Percentiles rank a stretch among this genome's conserved stretches.
Conservation (phyloP, 2,329 filamentous ascomycete genomes). For the Fusarium papillatum region DNA sequence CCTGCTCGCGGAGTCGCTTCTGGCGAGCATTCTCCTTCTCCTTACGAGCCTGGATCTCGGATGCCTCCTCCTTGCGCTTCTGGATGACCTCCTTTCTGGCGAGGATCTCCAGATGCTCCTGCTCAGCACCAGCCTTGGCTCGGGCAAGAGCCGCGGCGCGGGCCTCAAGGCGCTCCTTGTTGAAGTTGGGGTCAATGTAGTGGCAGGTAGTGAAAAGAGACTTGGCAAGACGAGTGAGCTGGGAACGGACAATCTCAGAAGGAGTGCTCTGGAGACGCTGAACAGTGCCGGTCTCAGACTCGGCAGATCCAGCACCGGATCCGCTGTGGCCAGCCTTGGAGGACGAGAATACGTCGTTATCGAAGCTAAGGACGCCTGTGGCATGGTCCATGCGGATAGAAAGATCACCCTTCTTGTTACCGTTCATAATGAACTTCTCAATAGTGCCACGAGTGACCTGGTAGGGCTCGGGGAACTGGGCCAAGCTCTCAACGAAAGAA, state of each 20-base stretch:
- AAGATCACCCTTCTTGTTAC: slow-evolving; percentile 99
- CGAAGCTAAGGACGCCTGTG: slow-evolving; percentile 94
- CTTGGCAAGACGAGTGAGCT: slow-evolving; percentile 92
- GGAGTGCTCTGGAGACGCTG: slow-evolving; percentile 98
- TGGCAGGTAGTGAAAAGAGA: slow-evolving; percentile 94
- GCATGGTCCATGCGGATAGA: slow-evolving; percentile 97
- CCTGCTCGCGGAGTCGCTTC: slow-evolving; percentile 88
- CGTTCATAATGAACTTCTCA: slow-evolving; percentile 99
- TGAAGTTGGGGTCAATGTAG: slow-evolving; percentile 94
- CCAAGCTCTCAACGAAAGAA: slow-evolving; percentile 91
- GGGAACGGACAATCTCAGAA: slow-evolving; percentile 96
- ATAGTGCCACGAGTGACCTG: slow-evolving; percentile 92
- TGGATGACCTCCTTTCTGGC: slow-evolving; percentile 92
- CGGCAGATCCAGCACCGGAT: slow-evolving; percentile 87
- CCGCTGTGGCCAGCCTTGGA: slow-evolving; percentile 92
- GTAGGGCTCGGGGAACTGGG: slow-evolving; percentile 96
- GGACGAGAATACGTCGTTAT: slow-evolving; percentile 98
- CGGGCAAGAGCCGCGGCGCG: slow-evolving; percentile 85
- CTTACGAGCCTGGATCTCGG: slow-evolving; percentile 86
- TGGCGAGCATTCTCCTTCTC: slow-evolving; percentile 94
- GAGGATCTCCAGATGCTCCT: slow-evolving; percentile 90
- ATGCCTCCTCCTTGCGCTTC: slow-evolving; percentile 97
- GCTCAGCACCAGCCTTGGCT: slow-evolving; percentile 88
- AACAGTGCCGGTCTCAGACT: slow-evolving; percentile 85
- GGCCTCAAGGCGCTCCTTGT: slow-evolving; percentile 82